These are phyloP conservation scores for Xylaria acuta DNA, from an alignment of 495 filamentous ascomycete genomes.

Conservation along the genomic window DNA sequence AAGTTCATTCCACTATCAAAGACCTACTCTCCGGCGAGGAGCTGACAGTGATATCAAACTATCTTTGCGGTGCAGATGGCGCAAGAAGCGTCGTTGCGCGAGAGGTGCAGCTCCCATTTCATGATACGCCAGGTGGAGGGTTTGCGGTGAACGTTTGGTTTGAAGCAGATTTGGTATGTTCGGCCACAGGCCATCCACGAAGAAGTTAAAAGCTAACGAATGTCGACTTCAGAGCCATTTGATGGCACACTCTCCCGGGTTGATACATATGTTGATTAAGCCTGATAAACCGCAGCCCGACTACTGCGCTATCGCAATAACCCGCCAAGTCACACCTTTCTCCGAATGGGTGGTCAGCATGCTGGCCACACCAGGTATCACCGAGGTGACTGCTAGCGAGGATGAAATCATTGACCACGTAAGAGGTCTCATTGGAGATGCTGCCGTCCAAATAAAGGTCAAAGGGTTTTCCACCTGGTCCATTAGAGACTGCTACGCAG, in stretches of 20 bases:
- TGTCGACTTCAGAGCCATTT: constrained; percentile 36
- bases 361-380: constrained; percentile 41
- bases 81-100: constrained; percentile 57
- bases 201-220: not conserved
- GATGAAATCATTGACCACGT: constrained; percentile 49
- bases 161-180: constrained; percentile 55
- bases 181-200: too few species aligned
- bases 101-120: constrained; percentile 50
- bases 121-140: constrained; percentile 47
- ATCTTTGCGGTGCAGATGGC: constrained; percentile 65
- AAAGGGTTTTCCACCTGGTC: constrained; percentile 47
- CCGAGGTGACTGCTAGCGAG: constrained; percentile 41
- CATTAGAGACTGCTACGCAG: constrained; percentile 51
- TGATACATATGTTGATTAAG: constrained; percentile 60
- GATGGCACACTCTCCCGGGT: constrained; percentile 56
- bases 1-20: constrained; percentile 46
- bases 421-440: constrained; percentile 59
- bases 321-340: constrained; percentile 53
- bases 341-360: constrained; percentile 56
- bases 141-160: constrained; percentile 57
- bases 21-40: constrained; percentile 50
- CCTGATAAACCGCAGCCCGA: constrained; percentile 45
- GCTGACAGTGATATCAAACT: constrained; percentile 58
- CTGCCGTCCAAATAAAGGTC: constrained; percentile 45
- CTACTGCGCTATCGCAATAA: constrained; percentile 44